Conservation (phyloP, 2,329 filamentous ascomycete genomes). For the Volutella citrinella region DNA sequence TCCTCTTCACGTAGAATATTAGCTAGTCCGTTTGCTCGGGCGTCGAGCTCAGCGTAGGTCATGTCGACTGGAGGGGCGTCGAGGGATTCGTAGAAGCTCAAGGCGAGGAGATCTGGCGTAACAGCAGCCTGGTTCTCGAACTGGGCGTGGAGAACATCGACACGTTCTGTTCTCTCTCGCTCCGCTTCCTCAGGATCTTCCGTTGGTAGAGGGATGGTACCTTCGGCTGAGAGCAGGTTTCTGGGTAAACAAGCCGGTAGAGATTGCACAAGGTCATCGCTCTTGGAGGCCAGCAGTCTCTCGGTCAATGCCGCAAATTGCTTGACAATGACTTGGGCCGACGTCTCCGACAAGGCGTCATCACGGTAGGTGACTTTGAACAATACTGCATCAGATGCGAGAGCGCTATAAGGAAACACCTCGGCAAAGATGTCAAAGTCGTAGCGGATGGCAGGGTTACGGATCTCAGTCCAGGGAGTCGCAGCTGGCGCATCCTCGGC, state of each 20-base stretch:
- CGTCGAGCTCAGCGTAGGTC: slow-evolving; percentile 54
- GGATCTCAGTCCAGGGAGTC: not conserved
- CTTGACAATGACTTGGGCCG: slow-evolving; percentile 13
- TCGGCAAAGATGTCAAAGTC: no score
- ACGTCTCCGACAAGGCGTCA: slow-evolving; percentile 12
- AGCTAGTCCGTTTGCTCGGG: slow-evolving; percentile 67
- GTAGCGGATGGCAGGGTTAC: no score
- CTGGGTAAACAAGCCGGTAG: no score
- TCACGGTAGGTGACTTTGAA: slow-evolving; percentile 10
- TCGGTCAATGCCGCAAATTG: slow-evolving; percentile 17
- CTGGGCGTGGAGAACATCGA: slow-evolving; percentile 22
- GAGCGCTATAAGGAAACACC: no score
- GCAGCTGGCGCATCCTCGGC: not conserved
- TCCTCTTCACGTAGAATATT: slow-evolving; percentile 74
- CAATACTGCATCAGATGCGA: no score
- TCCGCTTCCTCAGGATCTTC: slow-evolving; percentile 13
- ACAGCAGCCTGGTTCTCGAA: slow-evolving; percentile 20
- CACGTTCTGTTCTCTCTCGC: no score
- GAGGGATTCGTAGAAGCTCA: no score
- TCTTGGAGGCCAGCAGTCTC: slow-evolving; percentile 8
- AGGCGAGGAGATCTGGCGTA: slow-evolving; percentile 15
- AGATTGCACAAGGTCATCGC: no score
- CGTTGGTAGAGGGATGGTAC: no score
- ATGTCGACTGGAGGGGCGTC: slow-evolving; percentile 25
- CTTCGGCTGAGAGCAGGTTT: no score